phyloP scores from a whole-genome alignment of 2,329 filamentous ascomycete genomes.

The Apiospora aurea region DNA sequence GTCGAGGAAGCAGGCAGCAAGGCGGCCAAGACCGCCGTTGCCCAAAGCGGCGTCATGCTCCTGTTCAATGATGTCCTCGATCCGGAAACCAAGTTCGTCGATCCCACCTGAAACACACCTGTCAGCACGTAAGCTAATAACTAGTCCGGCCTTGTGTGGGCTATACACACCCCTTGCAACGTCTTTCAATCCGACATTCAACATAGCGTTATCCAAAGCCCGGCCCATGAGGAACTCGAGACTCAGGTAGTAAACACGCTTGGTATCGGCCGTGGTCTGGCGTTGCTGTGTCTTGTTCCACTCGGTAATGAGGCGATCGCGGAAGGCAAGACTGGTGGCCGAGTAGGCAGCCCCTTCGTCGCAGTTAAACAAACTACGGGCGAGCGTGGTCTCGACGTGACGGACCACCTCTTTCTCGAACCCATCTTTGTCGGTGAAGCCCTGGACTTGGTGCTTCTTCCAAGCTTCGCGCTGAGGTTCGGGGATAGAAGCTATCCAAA shows the following conservation, averaged over 20 bases:
- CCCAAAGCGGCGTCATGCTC: slow-evolving; percentile 96
- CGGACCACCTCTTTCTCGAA: slow-evolving; percentile 88
- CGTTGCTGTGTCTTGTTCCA: slow-evolving; percentile 99
- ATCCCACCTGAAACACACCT: slow-evolving; percentile 71
- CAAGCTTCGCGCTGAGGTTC: slow-evolving; percentile 86
- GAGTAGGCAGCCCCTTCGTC: slow-evolving; percentile 94
- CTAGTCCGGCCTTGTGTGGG: neutral
- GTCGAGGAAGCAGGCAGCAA: slow-evolving; percentile 97
- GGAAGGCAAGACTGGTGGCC: slow-evolving; percentile 88
- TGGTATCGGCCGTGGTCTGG: slow-evolving; percentile 88
- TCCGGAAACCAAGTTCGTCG: slow-evolving; percentile 88
- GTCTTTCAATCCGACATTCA: slow-evolving; percentile 91
- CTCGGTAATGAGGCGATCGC: slow-evolving; percentile 89
- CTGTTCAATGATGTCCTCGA: slow-evolving; percentile 93
- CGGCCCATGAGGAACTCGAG: slow-evolving; percentile 98
- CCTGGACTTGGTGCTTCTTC: slow-evolving; percentile 68
- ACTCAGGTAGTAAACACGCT: slow-evolving; percentile 96
- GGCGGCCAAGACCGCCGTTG: slow-evolving; percentile 92
- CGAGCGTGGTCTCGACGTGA: slow-evolving; percentile 95
- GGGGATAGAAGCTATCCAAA: slow-evolving; percentile 72
- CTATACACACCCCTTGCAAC: slow-evolving; percentile 72
- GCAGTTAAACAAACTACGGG: slow-evolving; percentile 97
- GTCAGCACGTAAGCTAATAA: neutral
- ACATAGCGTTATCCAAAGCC: slow-evolving; percentile 96
- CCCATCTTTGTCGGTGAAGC: slow-evolving; percentile 80